Evolutionary conservation across 225 moss, liverwort and hornwort genomes (phyloP).

Genomic region (Thuidium tamariscinum): DNA sequence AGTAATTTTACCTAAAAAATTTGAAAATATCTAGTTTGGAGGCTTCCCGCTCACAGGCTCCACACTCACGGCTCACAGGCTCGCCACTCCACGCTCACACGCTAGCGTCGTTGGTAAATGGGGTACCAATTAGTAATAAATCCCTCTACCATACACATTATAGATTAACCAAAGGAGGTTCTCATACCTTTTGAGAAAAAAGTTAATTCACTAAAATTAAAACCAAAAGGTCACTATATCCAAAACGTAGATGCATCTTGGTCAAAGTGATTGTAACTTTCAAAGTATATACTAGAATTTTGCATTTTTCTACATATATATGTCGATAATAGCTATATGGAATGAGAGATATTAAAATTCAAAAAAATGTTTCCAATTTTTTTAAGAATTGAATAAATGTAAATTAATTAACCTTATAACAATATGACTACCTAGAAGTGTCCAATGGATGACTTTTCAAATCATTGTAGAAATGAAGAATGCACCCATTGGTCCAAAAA

Average conservation of each 20-base stretch:
- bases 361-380: neutral
- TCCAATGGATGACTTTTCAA: neutral
- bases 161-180: too few relatives aligned
- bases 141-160: too few relatives aligned
- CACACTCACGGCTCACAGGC: too few relatives aligned
- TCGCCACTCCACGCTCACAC: too few relatives aligned
- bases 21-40: too few relatives aligned
- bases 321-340: neutral
- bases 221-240: neutral
- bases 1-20: too few relatives aligned
- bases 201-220: neutral
- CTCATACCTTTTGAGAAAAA: too few relatives aligned
- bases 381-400: too few relatives aligned
- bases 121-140: too few relatives aligned
- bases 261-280: neutral
- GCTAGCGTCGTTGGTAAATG: too few relatives aligned
- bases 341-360: neutral
- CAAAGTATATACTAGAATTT: neutral
- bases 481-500: neutral
- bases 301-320: accelerated
- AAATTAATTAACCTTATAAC: neutral
- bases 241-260: accelerated
- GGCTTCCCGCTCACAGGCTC: too few relatives aligned
- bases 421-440: accelerated
- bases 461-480: neutral